These are phyloP conservation scores for Ceratobasidium sp. DNA, from an alignment of 1,284 basidiomycete genomes.

Conservation along the genomic window DNA sequence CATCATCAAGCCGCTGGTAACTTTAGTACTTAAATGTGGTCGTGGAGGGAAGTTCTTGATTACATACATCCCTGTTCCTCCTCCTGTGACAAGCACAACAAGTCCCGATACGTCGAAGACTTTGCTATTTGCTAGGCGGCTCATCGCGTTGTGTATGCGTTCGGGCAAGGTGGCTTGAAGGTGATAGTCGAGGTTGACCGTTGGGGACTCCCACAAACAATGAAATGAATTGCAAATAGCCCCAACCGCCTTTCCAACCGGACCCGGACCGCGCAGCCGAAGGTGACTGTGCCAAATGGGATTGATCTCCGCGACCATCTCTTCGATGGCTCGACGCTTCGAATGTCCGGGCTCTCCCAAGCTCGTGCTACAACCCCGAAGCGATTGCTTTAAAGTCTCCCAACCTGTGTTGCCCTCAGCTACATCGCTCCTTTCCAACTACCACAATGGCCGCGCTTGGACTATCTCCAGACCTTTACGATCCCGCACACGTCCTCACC, in stretches of 20 bases:
- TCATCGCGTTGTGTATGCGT: background rate
- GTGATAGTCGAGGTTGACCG: background rate
- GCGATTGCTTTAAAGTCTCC: conserved; percentile 17
- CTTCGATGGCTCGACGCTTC: background rate
- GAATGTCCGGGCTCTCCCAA: conserved; percentile 14
- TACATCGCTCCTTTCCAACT: background rate
- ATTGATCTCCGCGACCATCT: conserved; percentile 38
- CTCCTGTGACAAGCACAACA: conserved; percentile 81
- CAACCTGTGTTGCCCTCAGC: background rate
- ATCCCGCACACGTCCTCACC: conserved; percentile 49
- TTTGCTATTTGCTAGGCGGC: conserved; percentile 16
- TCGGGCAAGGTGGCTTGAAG: conserved; percentile 10
- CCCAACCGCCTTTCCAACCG: no score
- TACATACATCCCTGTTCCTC: conserved; percentile 61
- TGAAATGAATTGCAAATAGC: background rate
- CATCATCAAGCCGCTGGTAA: conserved; percentile 71
- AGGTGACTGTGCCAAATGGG: conserved; percentile 33
- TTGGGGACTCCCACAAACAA: no score
- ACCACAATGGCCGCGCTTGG: conserved; percentile 36
- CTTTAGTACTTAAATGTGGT: no score
- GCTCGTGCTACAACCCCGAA: conserved; percentile 18
- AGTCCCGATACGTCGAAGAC: conserved; percentile 72
- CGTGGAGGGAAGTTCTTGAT: no score
- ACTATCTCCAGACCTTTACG: conserved; percentile 48
- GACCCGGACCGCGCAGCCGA: conserved; percentile 28